These are phyloP conservation scores for Pichia nanzhaoensis DNA, from an alignment of 805 yeast genomes.

Conservation along the genomic window DNA sequence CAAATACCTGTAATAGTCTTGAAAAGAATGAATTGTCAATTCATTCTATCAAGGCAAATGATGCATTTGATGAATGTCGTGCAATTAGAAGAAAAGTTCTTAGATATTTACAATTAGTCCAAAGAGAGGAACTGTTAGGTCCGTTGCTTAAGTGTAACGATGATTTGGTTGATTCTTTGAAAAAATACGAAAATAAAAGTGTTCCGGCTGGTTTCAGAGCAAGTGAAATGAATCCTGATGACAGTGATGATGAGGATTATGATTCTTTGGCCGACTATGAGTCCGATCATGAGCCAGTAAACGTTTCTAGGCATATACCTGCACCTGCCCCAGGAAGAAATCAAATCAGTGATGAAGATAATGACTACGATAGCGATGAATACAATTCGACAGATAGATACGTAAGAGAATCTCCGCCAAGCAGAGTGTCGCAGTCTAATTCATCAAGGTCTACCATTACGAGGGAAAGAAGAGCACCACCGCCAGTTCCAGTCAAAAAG, in stretches of 20 bases:
- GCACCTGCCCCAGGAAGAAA: background rate
- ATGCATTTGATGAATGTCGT: slow-evolving; percentile 68
- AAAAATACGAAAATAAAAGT: slow-evolving; percentile 56
- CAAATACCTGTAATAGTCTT: slow-evolving; percentile 46
- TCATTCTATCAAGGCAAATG: slow-evolving; percentile 55
- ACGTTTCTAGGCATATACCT: background rate
- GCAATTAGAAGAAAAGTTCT: slow-evolving; percentile 70
- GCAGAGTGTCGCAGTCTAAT: background rate
- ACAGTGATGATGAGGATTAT: slow-evolving; percentile 35
- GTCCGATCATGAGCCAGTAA: slow-evolving; percentile 20
- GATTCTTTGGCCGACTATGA: slow-evolving; percentile 36
- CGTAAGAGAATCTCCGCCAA: slow-evolving; percentile 4
- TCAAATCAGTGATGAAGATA: background rate
- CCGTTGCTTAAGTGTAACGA: slow-evolving; percentile 85
- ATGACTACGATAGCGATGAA: slow-evolving; percentile 8
- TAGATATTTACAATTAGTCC: slow-evolving; percentile 75
- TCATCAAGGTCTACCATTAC: background rate
- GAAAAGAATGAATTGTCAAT: slow-evolving; percentile 48
- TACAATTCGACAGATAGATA: slow-evolving; percentile 3
- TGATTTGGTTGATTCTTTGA: slow-evolving; percentile 69
- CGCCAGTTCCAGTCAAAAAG: slow-evolving; percentile 26
- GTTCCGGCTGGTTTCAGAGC: slow-evolving; percentile 25
- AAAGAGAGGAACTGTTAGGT: slow-evolving; percentile 84
- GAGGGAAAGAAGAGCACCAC: slow-evolving; percentile 18
- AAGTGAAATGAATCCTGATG: slow-evolving; percentile 30